Evolutionary conservation across 2,329 filamentous ascomycete genomes (phyloP), one percentile per base, ranked within the genome.

Genomic region (Clonostachys rosea): DNA sequence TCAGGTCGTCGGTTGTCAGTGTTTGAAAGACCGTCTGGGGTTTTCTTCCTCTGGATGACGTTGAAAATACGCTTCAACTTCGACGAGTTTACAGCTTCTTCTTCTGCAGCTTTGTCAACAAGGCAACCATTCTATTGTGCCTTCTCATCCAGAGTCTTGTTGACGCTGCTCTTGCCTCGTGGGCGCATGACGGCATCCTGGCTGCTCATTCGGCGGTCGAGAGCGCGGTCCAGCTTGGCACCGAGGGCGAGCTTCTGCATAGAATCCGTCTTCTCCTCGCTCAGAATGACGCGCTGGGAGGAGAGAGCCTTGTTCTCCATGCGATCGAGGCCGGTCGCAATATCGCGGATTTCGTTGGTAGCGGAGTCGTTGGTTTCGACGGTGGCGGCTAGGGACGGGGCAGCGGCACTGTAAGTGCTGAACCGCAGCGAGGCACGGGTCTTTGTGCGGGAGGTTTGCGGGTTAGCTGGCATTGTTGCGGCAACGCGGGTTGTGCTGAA

Each of bases 271-370:
- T 95, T 95, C 67, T 92, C 84, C 52, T 86, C 81, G 63, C 76
- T 87, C 53, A 91, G 81, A 48, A 83, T 76, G 40, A 67, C 64
- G 24, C 91, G 86, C 73, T 96, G 91, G 59, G 86, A 81, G 56
- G 82, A 74, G 30, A 96, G 83, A 43, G 87, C 87, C 69, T 89
- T 90, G 75, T 95, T 94, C 68, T 95, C 89, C 71, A 96, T 87
- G 60, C 91, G 88, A 59, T 90, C 85, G 53, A 96, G 81, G 50
- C 87, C 86, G 51, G 85, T 81, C 58, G 88, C 86, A 66, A 94
- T 90, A 56, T 88, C 81, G 65, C 70, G 69, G 56, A 83, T 80
- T 64, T 82, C 79, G 56, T 75, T 74, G 43, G 74, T 70, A 43
- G 71, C 76, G 41, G 77, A 79, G 63, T 82, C 78, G 54, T 63